Conservation (phyloP, 352 stramenopile species). For the Albugo candida region DNA sequence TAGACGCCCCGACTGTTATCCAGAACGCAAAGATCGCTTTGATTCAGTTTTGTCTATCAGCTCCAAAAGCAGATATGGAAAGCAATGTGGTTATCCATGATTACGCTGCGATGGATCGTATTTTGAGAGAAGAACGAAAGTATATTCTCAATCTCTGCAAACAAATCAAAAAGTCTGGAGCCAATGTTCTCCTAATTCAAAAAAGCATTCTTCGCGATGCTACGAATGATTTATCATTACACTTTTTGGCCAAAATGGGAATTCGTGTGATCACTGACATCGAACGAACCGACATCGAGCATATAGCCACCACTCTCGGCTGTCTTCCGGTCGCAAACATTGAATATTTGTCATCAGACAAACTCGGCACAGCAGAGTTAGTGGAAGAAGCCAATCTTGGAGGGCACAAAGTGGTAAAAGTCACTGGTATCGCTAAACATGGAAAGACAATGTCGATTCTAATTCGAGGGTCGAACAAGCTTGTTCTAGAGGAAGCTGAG, state of each 20-base stretch:
- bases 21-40: conserved; percentile 98
- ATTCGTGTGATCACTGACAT: conserved; percentile 99
- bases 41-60: conserved; percentile 98
- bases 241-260: conserved; percentile 99
- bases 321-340: conserved; percentile 95
- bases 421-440: conserved; percentile 91
- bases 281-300: conserved; percentile 96
- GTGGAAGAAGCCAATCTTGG: conserved; percentile 93
- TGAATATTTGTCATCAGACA: conserved; percentile 93
- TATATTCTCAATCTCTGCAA: conserved; percentile 95
- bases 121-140: conserved; percentile 97
- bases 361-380: conserved; percentile 87
- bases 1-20: conserved; percentile 48
- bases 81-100: conserved; percentile 99
- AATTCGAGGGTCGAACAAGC: conserved; percentile 95
- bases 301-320: conserved; percentile 93
- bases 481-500: conserved; percentile 96
- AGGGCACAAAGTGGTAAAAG: conserved; percentile 97
- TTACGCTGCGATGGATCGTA: conserved; percentile 98
- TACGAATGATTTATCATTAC: conserved; percentile 98
- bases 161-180: conserved; percentile 97
- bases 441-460: conserved; percentile 96
- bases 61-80: conserved; percentile 99
- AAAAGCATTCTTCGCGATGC: conserved; percentile 99
- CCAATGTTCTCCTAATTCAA: conserved; percentile 99